Conservation (phyloP, 352 stramenopile genomes). For the Phytophthora citricola region DNA sequence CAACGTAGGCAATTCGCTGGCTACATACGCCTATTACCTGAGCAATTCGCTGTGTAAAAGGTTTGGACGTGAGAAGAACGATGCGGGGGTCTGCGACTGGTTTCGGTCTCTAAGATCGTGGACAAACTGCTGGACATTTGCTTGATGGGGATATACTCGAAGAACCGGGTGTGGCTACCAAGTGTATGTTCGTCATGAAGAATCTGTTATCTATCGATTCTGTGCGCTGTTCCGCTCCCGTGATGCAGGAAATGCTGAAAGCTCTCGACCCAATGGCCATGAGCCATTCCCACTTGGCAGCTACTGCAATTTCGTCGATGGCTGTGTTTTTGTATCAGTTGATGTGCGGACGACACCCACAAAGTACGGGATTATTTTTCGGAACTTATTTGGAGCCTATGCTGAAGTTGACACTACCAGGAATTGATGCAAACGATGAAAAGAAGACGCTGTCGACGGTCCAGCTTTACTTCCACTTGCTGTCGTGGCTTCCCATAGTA, state of each 20-base stretch:
- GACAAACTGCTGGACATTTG: constrained; percentile 60
- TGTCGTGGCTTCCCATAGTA: constrained; percentile 75
- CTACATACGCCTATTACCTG: constrained; percentile 64
- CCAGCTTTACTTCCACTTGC: constrained; percentile 69
- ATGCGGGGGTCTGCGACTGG: constrained; percentile 32
- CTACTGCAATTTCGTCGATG: constrained; percentile 74
- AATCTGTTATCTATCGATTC: constrained; percentile 68
- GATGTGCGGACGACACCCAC: constrained; percentile 61
- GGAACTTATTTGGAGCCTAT: constrained; percentile 63
- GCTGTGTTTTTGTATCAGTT: constrained; percentile 66
- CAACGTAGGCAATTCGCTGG: constrained; percentile 60
- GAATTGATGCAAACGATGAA: constrained; percentile 83
- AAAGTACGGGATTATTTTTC: constrained; percentile 59
- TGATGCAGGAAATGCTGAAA: constrained; percentile 79
- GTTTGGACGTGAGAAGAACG: constrained; percentile 56
- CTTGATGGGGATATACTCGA: constrained; percentile 80
- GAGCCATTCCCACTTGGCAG: constrained; percentile 77
- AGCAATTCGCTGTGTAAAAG: constrained; percentile 56
- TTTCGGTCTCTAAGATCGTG: constrained; percentile 46
- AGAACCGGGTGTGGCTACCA: constrained; percentile 64
- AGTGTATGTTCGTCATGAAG: constrained; percentile 79
- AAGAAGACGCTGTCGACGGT: constrained; percentile 75
- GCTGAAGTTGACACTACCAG: constrained; percentile 66
- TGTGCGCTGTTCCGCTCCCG: constrained; percentile 39
- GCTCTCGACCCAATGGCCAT: constrained; percentile 69